A percentile compares a stretch with the other conserved stretches of the same genome.
phyloP scores from a whole-genome alignment of 306 rosid species.

The Morella rubra region DNA sequence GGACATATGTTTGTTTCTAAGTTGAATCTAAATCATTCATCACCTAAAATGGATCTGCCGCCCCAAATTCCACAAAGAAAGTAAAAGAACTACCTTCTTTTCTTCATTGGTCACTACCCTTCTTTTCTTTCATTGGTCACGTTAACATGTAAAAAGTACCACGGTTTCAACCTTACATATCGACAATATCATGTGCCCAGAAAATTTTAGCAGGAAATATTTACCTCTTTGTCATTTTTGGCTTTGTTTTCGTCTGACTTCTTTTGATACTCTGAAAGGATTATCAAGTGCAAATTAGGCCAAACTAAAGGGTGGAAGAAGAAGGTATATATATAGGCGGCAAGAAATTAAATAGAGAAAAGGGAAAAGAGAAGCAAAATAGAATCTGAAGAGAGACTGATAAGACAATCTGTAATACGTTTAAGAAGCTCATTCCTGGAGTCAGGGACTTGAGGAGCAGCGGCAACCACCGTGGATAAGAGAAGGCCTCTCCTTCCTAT shows the following conservation, averaged over 20 bases:
- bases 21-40: not conserved
- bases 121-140: not conserved
- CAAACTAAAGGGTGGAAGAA: not conserved
- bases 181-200: not conserved
- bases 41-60: not conserved
- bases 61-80: no score
- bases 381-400: slow-evolving; percentile 8
- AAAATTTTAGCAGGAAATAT: not conserved
- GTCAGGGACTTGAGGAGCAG: slow-evolving; percentile 56
- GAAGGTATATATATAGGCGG: not conserved
- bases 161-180: not conserved
- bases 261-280: slow-evolving; percentile 68
- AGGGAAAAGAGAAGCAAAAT: not conserved
- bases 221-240: slow-evolving; percentile 91
- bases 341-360: not conserved
- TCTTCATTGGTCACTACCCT: no score
- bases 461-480: slow-evolving; percentile 49
- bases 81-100: no score
- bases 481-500: slow-evolving; percentile 61
- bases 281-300: not conserved
- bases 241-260: slow-evolving; percentile 83
- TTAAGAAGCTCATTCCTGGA: slow-evolving; percentile 69
- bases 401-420: slow-evolving; percentile 37
- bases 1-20: not conserved
- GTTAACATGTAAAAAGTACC: not conserved